These are phyloP conservation scores for Fusarium sp. DNA, from an alignment of 2,329 filamentous ascomycete species.

Conservation along the genomic window DNA sequence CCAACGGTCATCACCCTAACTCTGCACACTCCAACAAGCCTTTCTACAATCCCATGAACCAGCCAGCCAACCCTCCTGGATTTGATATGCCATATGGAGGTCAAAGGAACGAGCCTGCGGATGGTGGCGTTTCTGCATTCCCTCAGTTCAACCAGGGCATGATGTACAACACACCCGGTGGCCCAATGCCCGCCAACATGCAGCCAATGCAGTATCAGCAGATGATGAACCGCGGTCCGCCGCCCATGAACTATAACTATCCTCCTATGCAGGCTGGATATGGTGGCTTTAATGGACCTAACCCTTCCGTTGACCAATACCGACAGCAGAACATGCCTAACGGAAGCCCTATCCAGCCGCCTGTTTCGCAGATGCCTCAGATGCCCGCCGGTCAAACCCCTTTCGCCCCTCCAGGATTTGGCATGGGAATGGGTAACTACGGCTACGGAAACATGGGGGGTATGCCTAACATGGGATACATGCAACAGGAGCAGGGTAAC, in stretches of 20 bases:
- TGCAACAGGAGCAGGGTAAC: slow-evolving; percentile 66
- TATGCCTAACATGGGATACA: slow-evolving; percentile 63
- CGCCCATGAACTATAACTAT: slow-evolving; percentile 68
- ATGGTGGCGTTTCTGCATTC: slow-evolving; percentile 62
- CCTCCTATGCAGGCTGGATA: slow-evolving; percentile 66
- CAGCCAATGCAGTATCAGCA: slow-evolving; percentile 71
- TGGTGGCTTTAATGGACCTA: slow-evolving; percentile 61
- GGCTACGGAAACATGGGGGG: slow-evolving; percentile 58
- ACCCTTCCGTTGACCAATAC: slow-evolving; percentile 66
- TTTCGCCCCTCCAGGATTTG: slow-evolving; percentile 63
- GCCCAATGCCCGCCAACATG: slow-evolving; percentile 59
- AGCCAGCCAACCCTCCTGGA: slow-evolving; percentile 52
- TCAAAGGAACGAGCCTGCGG: slow-evolving; percentile 64
- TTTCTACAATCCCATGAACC: slow-evolving; percentile 65
- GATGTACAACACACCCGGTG: slow-evolving; percentile 62
- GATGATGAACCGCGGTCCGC: slow-evolving; percentile 64
- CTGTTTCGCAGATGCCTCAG: slow-evolving; percentile 57
- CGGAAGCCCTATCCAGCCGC: slow-evolving; percentile 62
- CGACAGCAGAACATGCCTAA: slow-evolving; percentile 63
- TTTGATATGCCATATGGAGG: slow-evolving; percentile 65
- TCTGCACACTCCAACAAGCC: slow-evolving; percentile 58
- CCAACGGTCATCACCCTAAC: slow-evolving; percentile 56
- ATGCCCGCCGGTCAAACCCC: slow-evolving; percentile 57
- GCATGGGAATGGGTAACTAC: slow-evolving; percentile 59
- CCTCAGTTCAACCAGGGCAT: slow-evolving; percentile 62